Evolutionary conservation across 768 basidiomycete genomes (phyloP).

Genomic region (Macrocybe gigantea): DNA sequence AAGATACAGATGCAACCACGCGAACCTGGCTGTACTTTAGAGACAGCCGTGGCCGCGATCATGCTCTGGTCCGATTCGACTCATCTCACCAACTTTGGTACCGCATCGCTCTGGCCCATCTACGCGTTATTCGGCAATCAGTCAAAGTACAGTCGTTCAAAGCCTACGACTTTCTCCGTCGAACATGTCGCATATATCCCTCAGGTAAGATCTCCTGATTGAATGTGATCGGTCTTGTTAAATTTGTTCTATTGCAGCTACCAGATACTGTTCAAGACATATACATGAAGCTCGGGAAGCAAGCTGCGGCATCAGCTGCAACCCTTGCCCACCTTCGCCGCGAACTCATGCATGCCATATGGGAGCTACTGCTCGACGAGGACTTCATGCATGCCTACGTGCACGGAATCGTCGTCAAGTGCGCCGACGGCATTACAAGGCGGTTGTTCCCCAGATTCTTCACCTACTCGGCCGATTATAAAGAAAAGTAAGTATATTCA

Average conservation of each 20-base stretch:
- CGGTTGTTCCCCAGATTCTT: constrained; percentile 25
- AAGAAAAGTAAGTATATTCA: constrained; percentile 22
- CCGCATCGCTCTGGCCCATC: constrained; percentile 30
- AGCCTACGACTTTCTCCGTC: constrained; percentile 20
- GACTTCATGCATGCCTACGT: constrained; percentile 20
- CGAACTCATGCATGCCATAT: constrained; percentile 24
- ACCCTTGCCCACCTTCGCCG: constrained; percentile 23
- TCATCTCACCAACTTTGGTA: constrained; percentile 28
- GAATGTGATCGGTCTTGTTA: neutral
- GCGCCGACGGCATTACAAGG: constrained; percentile 20
- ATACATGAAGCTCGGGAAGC: constrained; percentile 3
- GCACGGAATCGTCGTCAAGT: constrained; percentile 23
- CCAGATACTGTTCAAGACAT: constrained; percentile 22
- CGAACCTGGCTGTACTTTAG: constrained; percentile 10
- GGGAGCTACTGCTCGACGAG: constrained; percentile 17
- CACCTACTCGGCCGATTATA: constrained; percentile 29
- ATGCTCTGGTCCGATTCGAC: constrained; percentile 31
- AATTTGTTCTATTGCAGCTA: constrained; percentile 15
- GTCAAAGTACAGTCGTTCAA: constrained; percentile 28
- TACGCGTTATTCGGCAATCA: constrained; percentile 32
- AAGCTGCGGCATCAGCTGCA: constrained; percentile 4
- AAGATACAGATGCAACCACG: constrained; percentile 7
- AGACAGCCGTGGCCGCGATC: constrained; percentile 18
- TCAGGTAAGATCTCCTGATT: constrained; percentile 16
- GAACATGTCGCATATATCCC: constrained; percentile 36